Conservation (phyloP, 2,329 filamentous ascomycete genomes). For the Fusarium nodosum region DNA sequence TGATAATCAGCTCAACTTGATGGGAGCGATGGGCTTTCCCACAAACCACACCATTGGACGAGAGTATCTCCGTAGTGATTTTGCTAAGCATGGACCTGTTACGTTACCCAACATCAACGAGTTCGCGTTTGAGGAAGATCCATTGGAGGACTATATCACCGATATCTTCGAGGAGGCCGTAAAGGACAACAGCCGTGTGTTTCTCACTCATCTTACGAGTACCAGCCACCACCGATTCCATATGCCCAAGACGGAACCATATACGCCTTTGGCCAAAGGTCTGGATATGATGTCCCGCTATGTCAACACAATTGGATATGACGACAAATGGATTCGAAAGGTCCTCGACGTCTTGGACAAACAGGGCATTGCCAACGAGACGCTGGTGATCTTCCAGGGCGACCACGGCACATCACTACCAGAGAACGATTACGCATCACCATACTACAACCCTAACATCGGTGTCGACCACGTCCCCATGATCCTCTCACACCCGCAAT, state of each 20-base stretch:
- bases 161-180: conserved; percentile 52
- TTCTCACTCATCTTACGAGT: conserved; percentile 55
- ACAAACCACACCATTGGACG: conserved; percentile 46
- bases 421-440: conserved; percentile 50
- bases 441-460: conserved; percentile 53
- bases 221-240: conserved; percentile 55
- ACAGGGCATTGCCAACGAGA: conserved; percentile 53
- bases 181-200: conserved; percentile 52
- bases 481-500: conserved; percentile 51
- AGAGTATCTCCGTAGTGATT: conserved; percentile 51
- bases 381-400: conserved; percentile 52
- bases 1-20: conserved; percentile 54
- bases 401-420: conserved; percentile 54
- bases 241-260: conserved; percentile 49
- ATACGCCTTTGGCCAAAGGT: conserved; percentile 48
- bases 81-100: conserved; percentile 51
- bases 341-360: conserved; percentile 51
- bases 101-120: conserved; percentile 54
- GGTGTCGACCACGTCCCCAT: conserved; percentile 52
- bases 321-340: conserved; percentile 52
- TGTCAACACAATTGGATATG: conserved; percentile 52
- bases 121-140: conserved; percentile 53
- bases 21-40: conserved; percentile 52
- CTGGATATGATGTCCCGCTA: conserved; percentile 53
- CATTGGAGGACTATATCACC: conserved; percentile 52